A percentile compares a stretch with the other conserved stretches of the same genome.
These are phyloP conservation scores for Monilinia fructicola DNA, from an alignment of 2,329 filamentous ascomycete genomes.

Conservation along the genomic window DNA sequence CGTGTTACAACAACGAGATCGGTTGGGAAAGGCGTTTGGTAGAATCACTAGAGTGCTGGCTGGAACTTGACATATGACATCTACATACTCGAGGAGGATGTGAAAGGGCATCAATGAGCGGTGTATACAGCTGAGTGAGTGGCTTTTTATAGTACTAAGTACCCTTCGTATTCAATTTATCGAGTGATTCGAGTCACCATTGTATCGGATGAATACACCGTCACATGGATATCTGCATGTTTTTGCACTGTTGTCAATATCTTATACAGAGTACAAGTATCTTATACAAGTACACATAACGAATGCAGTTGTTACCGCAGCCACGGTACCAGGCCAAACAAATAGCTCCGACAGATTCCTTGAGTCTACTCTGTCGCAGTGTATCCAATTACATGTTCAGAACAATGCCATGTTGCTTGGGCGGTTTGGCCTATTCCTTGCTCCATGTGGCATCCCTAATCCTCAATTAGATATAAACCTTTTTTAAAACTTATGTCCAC, in stretches of 20 bases:
- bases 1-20: neutral
- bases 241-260: too few relatives aligned
- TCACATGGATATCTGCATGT: constrained; percentile 1
- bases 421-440: too few relatives aligned
- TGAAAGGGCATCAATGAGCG: constrained; percentile 8
- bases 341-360: neutral
- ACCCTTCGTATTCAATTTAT: too few relatives aligned
- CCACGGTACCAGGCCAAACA: neutral
- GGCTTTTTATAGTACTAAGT: neutral
- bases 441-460: too few relatives aligned
- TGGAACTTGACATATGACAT: constrained; percentile 13
- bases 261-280: neutral
- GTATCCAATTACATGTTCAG: neutral
- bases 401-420: too few relatives aligned
- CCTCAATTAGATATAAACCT: too few relatives aligned
- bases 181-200: neutral
- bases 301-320: too few relatives aligned
- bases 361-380: neutral
- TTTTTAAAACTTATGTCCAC: too few relatives aligned
- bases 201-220: neutral
- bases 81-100: too few relatives aligned
- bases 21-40: constrained; percentile 7
- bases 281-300: neutral
- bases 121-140: constrained; percentile 18
- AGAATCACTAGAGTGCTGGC: neutral